These are phyloP conservation scores for Ascochyta pisi DNA, from an alignment of 2,329 filamentous ascomycete species.

Conservation along the genomic window DNA sequence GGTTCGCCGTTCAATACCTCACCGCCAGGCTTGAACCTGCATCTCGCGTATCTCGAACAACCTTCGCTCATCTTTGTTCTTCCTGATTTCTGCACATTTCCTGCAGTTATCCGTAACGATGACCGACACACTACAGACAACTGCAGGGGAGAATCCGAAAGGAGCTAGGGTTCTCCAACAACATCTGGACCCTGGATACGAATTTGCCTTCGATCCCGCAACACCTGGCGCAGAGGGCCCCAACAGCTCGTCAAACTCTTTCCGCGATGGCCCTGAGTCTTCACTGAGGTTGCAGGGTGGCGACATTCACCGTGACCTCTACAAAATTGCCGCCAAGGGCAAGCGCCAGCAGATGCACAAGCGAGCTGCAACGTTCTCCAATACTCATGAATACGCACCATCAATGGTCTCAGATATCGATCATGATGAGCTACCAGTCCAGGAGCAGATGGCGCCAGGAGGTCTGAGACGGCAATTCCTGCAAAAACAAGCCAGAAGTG, in stretches of 20 bases:
- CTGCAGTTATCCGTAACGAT: conserved; percentile 21
- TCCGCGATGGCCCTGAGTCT: conserved; percentile 58
- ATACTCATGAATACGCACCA: conserved; percentile 49
- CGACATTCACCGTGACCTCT: conserved; percentile 79
- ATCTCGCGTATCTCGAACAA: conserved; percentile 1
- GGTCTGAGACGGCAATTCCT: conserved; percentile 63
- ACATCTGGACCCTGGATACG: conserved; percentile 50
- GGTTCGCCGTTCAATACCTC: conserved; percentile 27
- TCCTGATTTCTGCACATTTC: neutral
- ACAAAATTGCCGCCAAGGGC: conserved; percentile 70
- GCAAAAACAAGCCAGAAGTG: conserved; percentile 49
- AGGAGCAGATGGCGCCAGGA: conserved; percentile 58
- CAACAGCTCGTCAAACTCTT: conserved; percentile 34
- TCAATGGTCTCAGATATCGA: conserved; percentile 33
- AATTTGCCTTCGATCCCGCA: conserved; percentile 53
- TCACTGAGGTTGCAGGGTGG: conserved; percentile 76
- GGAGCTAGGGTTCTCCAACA: conserved; percentile 50
- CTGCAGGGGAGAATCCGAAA: conserved; percentile 36
- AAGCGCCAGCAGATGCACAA: conserved; percentile 55
- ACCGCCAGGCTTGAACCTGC: conserved; percentile 25
- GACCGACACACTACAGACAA: conserved; percentile 38
- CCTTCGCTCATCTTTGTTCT: conserved; percentile 1
- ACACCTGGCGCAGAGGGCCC: conserved; percentile 31
- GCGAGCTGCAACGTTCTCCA: conserved; percentile 72
- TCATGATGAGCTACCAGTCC: conserved; percentile 50